Evolutionary conservation across 371 early-diverging fungal species (phyloP).

Genomic region (Basidiobolus meristosporus): DNA sequence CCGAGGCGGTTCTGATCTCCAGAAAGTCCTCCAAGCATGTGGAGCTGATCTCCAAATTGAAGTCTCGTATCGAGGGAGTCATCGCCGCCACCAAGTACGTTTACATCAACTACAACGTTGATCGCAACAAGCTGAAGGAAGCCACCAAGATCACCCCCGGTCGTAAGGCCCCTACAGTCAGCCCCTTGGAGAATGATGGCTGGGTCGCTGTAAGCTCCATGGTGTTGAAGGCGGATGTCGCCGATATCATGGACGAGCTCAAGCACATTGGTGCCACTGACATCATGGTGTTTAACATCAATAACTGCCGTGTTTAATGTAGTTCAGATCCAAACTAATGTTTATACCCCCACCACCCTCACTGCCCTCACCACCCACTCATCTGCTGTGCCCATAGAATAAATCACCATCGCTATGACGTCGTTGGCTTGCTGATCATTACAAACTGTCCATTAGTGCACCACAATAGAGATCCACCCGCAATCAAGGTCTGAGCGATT

Average conservation of each 20-base stretch:
- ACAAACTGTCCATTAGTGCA: no score
- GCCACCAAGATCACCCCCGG: conserved; percentile 75
- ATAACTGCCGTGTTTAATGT: conserved; percentile 51
- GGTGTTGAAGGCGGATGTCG: conserved; percentile 58
- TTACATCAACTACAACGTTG: conserved; percentile 76
- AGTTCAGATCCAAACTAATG: not conserved
- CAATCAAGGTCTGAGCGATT: no score
- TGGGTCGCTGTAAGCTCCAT: conserved; percentile 87
- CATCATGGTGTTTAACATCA: conserved; percentile 65
- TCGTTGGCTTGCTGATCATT: no score
- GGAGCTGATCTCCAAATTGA: conserved; percentile 48
- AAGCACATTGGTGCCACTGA: conserved; percentile 83
- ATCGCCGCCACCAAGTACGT: conserved; percentile 75
- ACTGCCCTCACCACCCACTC: no score
- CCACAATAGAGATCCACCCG: no score
- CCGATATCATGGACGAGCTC: conserved; percentile 76
- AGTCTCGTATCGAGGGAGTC: conserved; percentile 75
- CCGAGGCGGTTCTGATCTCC: conserved; percentile 74
- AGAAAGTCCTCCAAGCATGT: conserved; percentile 33
- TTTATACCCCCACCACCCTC: no score
- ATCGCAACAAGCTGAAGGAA: conserved; percentile 26
- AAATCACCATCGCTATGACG: no score
- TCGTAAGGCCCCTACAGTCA: conserved; percentile 77
- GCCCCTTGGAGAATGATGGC: conserved; percentile 57
- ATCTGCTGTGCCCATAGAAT: no score